Base-by-base conservation (phyloP, 805 yeast genomes). In the Metschnikowia drakensbergensis region DNA sequence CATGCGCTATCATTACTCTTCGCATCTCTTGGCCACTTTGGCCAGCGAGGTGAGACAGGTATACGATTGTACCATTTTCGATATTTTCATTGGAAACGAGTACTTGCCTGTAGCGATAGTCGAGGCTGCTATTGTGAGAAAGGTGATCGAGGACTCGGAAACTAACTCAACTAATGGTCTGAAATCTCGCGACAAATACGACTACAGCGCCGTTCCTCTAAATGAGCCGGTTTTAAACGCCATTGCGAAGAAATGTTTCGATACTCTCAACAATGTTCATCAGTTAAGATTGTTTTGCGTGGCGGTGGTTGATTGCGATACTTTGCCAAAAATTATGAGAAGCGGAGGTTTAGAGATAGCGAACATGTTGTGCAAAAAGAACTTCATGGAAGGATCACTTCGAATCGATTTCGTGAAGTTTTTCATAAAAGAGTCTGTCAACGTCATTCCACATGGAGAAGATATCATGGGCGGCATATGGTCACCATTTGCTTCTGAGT, bases 271-370 rank as follows among this genome's bases (percentile, higher is more conserved):
- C 55, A 65, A 63, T 37, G 64, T 65, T 32, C 97, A 94, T 61
- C 79, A 79, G 50, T 83, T 94, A 42, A 76, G 94, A 30, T 81
- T 91, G 1, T 86, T 84, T 61, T 90, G 97, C 64, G 83, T 91
- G 2, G 61, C 89, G 52, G 83, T 91, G 2, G 85, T 92, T 1
- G 85, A 88, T 26, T 84, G 87, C 25, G 88, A 88, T 49, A 75
- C 90, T 0, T 71, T 94, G 26, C 97, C 99, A 3, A 80, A 96
- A 60, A 84, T 95, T 30, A 73, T 82, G 59, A 73, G 94, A 56
- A 82, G 88, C 64, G 96, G 96, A 23, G 84, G 97, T 6, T 75
- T 88, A 22, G 98, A 94, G 58, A 86, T 94, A 53, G 98, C 98
- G 0, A 94, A 91, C 57, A 88, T 83, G 86, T 77, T 83, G 59